phyloP scores from a whole-genome alignment of 768 basidiomycete genomes.

The Lyophyllum shimeji region DNA sequence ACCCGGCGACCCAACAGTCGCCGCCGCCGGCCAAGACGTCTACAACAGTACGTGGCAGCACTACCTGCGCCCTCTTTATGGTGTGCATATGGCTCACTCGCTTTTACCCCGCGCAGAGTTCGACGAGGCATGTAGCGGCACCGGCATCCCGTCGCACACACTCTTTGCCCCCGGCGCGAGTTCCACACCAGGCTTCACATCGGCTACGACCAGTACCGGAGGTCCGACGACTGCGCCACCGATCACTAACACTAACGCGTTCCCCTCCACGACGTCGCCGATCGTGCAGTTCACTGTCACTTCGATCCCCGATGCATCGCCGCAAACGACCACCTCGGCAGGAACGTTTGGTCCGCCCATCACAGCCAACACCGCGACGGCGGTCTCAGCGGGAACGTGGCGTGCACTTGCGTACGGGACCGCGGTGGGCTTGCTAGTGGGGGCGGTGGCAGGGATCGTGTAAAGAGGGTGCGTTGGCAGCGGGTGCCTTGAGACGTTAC shows the following conservation, averaged over 20 bases:
- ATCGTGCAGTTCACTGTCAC: neutral
- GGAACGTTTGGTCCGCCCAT: neutral
- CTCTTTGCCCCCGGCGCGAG: neutral
- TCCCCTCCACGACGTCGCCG: neutral
- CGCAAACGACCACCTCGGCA: neutral
- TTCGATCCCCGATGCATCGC: neutral
- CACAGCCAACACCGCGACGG: neutral
- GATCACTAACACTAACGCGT: neutral
- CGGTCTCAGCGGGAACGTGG: neutral
- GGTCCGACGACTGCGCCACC: neutral
- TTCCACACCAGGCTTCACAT: neutral
- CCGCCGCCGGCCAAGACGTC: slow-evolving; percentile 21
- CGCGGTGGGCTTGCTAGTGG: neutral
- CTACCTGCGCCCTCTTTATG: neutral
- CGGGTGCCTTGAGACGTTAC: no score
- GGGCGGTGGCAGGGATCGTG: neutral
- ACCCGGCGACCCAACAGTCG: slow-evolving; percentile 9
- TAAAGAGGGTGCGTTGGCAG: neutral
- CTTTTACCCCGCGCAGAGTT: neutral
- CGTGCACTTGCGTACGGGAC: neutral
- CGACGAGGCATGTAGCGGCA: neutral
- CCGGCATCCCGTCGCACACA: neutral
- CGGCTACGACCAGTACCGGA: neutral
- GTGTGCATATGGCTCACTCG: neutral
- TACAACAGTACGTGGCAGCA: slow-evolving; percentile 22